Conservation (phyloP, 306 rosid species). For the Quercus rubra region DNA sequence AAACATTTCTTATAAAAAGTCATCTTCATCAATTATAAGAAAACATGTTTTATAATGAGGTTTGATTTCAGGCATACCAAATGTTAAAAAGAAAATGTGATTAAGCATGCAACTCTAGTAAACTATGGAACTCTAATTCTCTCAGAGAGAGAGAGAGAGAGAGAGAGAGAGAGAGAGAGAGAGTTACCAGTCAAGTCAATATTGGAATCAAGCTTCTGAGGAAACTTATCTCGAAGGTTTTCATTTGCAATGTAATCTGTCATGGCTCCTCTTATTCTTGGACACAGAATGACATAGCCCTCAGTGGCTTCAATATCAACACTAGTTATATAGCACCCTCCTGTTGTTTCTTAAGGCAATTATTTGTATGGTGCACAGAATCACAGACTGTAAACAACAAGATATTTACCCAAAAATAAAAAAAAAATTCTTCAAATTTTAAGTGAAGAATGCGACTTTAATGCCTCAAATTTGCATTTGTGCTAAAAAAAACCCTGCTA, state of each 20-base stretch:
- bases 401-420: background rate
- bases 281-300: background rate
- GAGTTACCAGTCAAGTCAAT: constrained; percentile 19
- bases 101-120: too few relatives aligned
- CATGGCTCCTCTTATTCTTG: constrained; percentile 1
- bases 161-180: background rate
- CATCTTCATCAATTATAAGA: background rate
- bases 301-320: background rate
- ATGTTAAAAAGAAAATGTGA: background rate
- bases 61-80: too few relatives aligned
- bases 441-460: background rate
- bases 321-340: background rate
- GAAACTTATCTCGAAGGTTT: background rate
- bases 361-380: background rate
- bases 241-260: constrained; percentile 15
- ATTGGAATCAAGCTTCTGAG: constrained; percentile 10
- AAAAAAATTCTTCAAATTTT: background rate
- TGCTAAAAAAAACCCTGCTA: background rate
- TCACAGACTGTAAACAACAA: background rate
- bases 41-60: background rate
- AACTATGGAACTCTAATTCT: background rate
- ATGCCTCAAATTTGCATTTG: background rate
- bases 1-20: background rate
- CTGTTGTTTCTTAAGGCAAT: background rate
- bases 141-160: background rate